These are phyloP conservation scores for Citrus glauca DNA, from an alignment of 345 rosid species.

Conservation along the genomic window DNA sequence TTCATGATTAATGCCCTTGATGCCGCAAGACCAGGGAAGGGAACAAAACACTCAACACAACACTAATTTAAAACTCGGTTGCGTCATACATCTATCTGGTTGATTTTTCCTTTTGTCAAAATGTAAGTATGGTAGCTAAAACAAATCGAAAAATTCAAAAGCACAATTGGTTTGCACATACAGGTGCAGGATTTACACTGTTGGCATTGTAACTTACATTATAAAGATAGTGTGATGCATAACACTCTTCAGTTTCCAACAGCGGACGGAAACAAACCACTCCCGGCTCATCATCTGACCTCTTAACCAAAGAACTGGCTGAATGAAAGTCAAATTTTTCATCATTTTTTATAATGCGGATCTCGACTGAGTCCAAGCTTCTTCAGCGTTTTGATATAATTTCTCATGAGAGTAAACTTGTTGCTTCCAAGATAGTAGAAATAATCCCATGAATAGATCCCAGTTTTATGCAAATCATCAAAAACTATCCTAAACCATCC, in stretches of 20 bases:
- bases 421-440: slow-evolving; percentile 77
- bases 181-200: not conserved
- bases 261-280: not conserved
- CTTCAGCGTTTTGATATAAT: slow-evolving; percentile 66
- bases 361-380: slow-evolving; percentile 89
- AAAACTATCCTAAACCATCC: slow-evolving; percentile 61
- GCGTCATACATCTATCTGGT: not conserved
- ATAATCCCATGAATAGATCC: slow-evolving; percentile 92
- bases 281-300: not conserved
- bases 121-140: not conserved
- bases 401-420: slow-evolving; percentile 77
- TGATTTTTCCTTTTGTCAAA: not conserved
- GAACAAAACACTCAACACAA: not conserved
- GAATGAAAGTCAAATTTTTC: not conserved
- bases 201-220: not conserved
- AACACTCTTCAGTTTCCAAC: not conserved
- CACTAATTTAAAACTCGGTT: not conserved
- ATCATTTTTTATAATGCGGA: slow-evolving; percentile 51
- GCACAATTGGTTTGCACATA: not conserved
- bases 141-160: not conserved
- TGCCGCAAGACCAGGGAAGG: not conserved
- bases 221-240: not conserved
- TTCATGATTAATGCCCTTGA: not conserved
- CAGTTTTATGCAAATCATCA: slow-evolving; percentile 92
- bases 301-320: not conserved